Percentiles rank a stretch among this genome's conserved stretches.
Conservation (phyloP, 768 basidiomycete species). For the Lactifluus volemus region DNA sequence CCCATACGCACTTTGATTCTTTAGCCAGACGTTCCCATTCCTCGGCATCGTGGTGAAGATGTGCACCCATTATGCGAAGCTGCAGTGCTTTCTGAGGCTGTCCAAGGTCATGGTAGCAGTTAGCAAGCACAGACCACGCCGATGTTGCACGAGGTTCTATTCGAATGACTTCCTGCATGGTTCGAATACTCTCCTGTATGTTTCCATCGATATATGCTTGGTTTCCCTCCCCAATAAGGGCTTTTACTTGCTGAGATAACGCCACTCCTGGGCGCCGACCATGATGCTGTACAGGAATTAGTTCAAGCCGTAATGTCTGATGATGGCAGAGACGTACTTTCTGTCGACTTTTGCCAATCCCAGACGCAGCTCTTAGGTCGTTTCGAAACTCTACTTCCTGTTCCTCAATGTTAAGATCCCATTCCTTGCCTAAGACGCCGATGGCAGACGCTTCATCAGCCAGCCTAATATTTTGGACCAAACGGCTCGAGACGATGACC, state of each 20-base stretch:
- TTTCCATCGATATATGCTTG: constrained; percentile 73
- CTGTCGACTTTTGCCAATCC: constrained; percentile 47
- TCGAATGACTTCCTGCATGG: constrained; percentile 88
- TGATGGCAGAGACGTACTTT: constrained; percentile 23
- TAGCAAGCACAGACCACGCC: constrained; percentile 85
- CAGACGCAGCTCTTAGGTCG: constrained; percentile 65
- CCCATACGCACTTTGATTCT: constrained; percentile 53
- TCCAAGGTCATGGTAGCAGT: constrained; percentile 67
- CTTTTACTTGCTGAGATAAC: constrained; percentile 61
- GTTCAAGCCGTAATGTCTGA: background rate
- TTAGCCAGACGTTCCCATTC: constrained; percentile 78
- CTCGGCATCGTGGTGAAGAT: constrained; percentile 75
- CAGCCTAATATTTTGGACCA: constrained; percentile 56
- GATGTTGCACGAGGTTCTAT: constrained; percentile 79
- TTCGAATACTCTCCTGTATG: constrained; percentile 56
- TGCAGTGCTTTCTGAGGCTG: constrained; percentile 68
- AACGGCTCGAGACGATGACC: constrained; percentile 37
- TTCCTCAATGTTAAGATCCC: constrained; percentile 67
- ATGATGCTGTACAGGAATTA: constrained; percentile 14
- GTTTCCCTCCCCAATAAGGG: constrained; percentile 79
- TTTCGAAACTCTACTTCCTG: constrained; percentile 62
- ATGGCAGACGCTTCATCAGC: constrained; percentile 37
- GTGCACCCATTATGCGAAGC: constrained; percentile 83
- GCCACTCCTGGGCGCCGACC: constrained; percentile 47
- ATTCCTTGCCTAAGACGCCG: constrained; percentile 51